These are phyloP conservation scores for Massarina eburnea DNA, from an alignment of 2,329 filamentous ascomycete genomes.

Conservation along the genomic window DNA sequence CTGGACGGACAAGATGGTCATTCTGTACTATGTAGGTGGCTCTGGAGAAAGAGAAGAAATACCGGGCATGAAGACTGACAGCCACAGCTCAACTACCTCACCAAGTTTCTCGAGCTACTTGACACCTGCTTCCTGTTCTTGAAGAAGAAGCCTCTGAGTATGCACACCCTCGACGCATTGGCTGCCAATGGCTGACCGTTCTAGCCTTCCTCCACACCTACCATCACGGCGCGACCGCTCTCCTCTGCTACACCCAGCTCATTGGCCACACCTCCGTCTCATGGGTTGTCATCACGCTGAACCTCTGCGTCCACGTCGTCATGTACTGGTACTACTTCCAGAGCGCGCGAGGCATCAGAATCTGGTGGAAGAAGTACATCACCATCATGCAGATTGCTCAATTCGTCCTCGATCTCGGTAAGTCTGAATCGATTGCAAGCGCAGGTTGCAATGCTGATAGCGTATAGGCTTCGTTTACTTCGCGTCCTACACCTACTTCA, in stretches of 20 bases:
- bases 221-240: slow-evolving; percentile 94
- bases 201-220: slow-evolving; percentile 94
- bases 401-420: slow-evolving; percentile 95
- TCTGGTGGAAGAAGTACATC: slow-evolving; percentile 99
- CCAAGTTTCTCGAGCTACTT: slow-evolving; percentile 93
- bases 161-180: slow-evolving; percentile 22
- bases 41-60: background rate
- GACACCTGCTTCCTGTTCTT: slow-evolving; percentile 97
- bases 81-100: slow-evolving; percentile 88
- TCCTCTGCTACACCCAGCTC: slow-evolving; percentile 97
- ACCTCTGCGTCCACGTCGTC: slow-evolving; percentile 91
- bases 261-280: slow-evolving; percentile 90
- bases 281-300: slow-evolving; percentile 91
- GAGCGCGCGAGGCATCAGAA: slow-evolving; percentile 88
- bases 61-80: slow-evolving; percentile 41
- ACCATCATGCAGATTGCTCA: slow-evolving; percentile 96
- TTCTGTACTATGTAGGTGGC: slow-evolving; percentile 88
- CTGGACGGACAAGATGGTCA: slow-evolving; percentile 90
- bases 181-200: slow-evolving; percentile 21
- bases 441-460: slow-evolving; percentile 9
- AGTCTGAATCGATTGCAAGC: slow-evolving; percentile 34
- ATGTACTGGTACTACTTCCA: slow-evolving; percentile 99
- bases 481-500: slow-evolving; percentile 98
- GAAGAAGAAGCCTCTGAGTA: slow-evolving; percentile 98
- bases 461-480: slow-evolving; percentile 90